These are phyloP conservation scores for Daldinia vernicosa DNA, from an alignment of 495 filamentous ascomycete genomes.

Conservation along the genomic window DNA sequence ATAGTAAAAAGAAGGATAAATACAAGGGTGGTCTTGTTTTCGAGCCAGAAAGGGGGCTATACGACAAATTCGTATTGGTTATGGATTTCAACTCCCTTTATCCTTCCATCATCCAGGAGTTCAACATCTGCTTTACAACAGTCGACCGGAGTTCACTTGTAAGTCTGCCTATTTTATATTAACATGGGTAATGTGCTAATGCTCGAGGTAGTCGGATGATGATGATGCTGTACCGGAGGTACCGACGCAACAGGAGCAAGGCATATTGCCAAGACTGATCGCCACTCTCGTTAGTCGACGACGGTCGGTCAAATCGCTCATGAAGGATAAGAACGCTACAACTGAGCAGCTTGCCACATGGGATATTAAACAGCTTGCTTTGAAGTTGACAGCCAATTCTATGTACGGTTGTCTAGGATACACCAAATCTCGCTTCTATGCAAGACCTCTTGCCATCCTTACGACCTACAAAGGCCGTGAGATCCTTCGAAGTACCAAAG, in stretches of 20 bases:
- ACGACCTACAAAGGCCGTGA: conserved; percentile 98
- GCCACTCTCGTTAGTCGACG: conserved; percentile 87
- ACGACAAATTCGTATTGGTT: conserved; percentile 95
- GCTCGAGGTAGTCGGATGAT: conserved; percentile 68
- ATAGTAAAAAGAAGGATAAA: conserved; percentile 95
- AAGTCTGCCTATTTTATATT: conserved; percentile 31
- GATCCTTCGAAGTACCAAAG: conserved; percentile 94
- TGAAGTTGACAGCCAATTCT: conserved; percentile 98
- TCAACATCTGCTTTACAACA: conserved; percentile 98
- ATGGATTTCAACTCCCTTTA: conserved; percentile 99
- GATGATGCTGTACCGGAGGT: conserved; percentile 81
- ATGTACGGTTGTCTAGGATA: conserved; percentile 99
- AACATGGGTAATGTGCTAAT: conserved; percentile 31
- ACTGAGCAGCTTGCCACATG: conserved; percentile 89
- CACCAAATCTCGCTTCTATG: conserved; percentile 94
- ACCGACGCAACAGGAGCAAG: conserved; percentile 71
- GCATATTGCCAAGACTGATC: conserved; percentile 89
- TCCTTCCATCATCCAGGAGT: conserved; percentile 98
- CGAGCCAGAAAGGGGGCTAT: conserved; percentile 95
- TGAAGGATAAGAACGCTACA: conserved; percentile 92
- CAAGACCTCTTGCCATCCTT: conserved; percentile 91
- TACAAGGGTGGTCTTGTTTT: conserved; percentile 98
- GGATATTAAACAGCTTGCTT: conserved; percentile 96
- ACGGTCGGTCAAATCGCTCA: conserved; percentile 89
- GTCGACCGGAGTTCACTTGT: conserved; percentile 78